These are phyloP conservation scores for Amanita exitialis DNA, from an alignment of 768 basidiomycete species.

Conservation along the genomic window DNA sequence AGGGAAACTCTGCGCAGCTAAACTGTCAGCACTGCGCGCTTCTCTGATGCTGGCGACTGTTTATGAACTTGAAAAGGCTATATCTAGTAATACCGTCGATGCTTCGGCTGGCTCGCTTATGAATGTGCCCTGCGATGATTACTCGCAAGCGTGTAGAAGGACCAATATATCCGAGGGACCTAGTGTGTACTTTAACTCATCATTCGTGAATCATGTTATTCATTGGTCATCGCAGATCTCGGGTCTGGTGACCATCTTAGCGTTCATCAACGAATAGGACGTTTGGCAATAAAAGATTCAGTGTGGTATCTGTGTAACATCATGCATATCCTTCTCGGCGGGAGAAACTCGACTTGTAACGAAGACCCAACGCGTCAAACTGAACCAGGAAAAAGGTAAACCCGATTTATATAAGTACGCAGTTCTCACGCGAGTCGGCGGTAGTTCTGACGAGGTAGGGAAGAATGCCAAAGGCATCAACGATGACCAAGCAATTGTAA, in stretches of 20 bases:
- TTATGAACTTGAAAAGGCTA: conserved; percentile 26
- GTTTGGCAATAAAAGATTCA: conserved; percentile 36
- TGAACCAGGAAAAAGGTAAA: not conserved
- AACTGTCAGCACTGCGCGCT: conserved; percentile 9
- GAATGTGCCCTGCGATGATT: not conserved
- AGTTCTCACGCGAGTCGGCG: not conserved
- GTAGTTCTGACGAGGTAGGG: not conserved
- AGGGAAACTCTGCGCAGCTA: not conserved
- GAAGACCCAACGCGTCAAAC: not conserved
- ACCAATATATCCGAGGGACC: conserved; percentile 4
- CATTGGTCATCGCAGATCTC: not conserved
- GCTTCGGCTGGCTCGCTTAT: not conserved
- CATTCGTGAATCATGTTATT: not conserved
- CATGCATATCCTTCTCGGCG: conserved; percentile 22
- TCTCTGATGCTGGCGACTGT: conserved; percentile 28
- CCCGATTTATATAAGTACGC: not conserved
- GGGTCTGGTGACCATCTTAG: not conserved
- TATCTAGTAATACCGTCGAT: conserved; percentile 6
- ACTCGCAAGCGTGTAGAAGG: not conserved
- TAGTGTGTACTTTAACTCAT: not conserved
- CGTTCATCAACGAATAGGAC: conserved; percentile 20
- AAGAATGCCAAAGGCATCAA: not conserved
- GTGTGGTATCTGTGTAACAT: conserved; percentile 43
- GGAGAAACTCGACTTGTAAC: not conserved
- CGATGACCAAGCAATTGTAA: not conserved